phyloP scores from a whole-genome alignment of 2,329 filamentous ascomycete species.

The Phaeosphaeriaceae sp. region DNA sequence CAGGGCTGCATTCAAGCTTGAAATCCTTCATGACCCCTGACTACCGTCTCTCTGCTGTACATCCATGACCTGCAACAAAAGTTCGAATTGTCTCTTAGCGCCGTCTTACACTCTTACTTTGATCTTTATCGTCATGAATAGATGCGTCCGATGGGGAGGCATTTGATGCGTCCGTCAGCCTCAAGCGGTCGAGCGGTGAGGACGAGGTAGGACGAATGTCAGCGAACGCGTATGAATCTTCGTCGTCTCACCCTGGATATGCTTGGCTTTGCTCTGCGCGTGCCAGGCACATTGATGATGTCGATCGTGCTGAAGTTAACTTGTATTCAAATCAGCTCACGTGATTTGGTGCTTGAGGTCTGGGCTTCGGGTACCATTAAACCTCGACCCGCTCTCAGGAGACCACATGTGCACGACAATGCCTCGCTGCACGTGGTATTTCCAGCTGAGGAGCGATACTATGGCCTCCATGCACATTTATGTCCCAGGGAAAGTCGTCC shows the following conservation, averaged over 20 bases:
- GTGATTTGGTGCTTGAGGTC: not conserved
- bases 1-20: slow-evolving; percentile 19
- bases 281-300: not conserved
- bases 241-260: not conserved
- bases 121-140: not conserved
- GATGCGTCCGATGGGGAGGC: not conserved
- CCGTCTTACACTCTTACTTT: not conserved
- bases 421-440: not conserved
- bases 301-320: no score
- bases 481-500: not conserved
- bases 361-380: no score
- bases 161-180: not conserved
- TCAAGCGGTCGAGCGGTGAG: not conserved
- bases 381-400: no score
- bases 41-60: not conserved
- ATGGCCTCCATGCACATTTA: not conserved
- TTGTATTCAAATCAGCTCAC: not conserved
- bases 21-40: slow-evolving; percentile 9
- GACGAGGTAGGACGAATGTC: not conserved
- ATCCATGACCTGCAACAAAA: not conserved
- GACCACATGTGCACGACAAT: not conserved
- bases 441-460: not conserved
- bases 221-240: not conserved
- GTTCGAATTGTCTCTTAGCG: not conserved
- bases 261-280: not conserved